Evolutionary conservation across 2,329 filamentous ascomycete genomes (phyloP), one percentile per base, ranked within the genome.

Genomic region (Penicillium italicum): DNA sequence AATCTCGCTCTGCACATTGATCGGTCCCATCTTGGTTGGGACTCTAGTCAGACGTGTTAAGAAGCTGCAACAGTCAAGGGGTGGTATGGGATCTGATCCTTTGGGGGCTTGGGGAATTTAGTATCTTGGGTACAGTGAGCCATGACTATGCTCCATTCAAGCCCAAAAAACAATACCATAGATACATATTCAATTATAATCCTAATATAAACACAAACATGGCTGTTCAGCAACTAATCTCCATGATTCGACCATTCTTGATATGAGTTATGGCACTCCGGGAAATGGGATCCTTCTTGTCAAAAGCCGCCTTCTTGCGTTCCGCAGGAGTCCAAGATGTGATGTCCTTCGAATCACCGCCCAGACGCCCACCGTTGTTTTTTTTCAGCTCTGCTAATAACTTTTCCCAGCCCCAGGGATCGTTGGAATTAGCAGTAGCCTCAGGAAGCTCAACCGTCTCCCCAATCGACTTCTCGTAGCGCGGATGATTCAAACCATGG

Each of bases 1-100:
- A 2, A 82, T 84, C 12, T 73, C 83, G 1, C 68, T 85, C 1
- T 83, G 81, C 62, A 84, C 82, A 0, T 70, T 83, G n/a, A 58
- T 82, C 12, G 81, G 81, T 0, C 82, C 82, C 1, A 63, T 84
- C 0, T 70, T 70, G n/a, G 78, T 83, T 12, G 81, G 81, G 0
- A 54, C 80, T 0, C 69, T 81, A 5, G 78, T 82, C 2, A 75
- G 72, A 44, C 66, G 79, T 24, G 76, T 81, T 22, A 77, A 72
- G 59, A 68, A 62, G 56, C 63, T 81, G 12, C 75, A 74, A 59
- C 57, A 65, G 28, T 38, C 50, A 54, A 30, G 69, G 56, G 50
- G 50, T 42, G 12, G 54, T 20, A 50, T 37, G 3, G 59, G 62
- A 3, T 59, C 63, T 42, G 76, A 79, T 69, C 75, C 77, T 5